These are phyloP conservation scores for Rhododendron williamsianum DNA, from an alignment of 148 eudicot species.

Conservation along the genomic window DNA sequence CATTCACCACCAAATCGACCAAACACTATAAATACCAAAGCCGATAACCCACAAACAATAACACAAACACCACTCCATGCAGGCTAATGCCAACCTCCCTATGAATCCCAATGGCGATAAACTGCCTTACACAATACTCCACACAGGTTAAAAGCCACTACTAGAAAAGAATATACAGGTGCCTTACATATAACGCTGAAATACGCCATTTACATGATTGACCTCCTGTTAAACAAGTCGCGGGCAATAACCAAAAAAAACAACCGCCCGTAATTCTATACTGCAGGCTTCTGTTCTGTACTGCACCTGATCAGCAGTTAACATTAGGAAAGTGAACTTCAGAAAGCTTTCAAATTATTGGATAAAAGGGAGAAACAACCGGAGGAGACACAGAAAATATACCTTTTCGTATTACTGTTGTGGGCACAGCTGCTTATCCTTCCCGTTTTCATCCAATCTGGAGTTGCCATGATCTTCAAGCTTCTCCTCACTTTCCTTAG, in stretches of 20 bases:
- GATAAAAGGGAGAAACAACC: background rate
- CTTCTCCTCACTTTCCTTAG: slow-evolving; percentile 16
- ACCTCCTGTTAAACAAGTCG: background rate
- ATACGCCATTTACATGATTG: background rate
- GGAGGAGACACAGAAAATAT: background rate
- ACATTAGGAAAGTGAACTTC: background rate
- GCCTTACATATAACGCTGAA: background rate
- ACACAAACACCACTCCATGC: background rate
- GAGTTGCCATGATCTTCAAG: slow-evolving; percentile 14
- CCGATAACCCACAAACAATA: background rate
- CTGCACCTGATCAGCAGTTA: background rate
- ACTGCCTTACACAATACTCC: slow-evolving; percentile 3
- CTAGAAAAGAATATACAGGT: background rate
- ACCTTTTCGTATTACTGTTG: background rate
- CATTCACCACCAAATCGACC: background rate
- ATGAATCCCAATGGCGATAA: background rate
- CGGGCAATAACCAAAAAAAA: background rate
- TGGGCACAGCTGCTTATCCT: slow-evolving; percentile 2
- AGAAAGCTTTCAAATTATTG: background rate
- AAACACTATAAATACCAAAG: background rate
- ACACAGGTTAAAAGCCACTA: slow-evolving; percentile 5
- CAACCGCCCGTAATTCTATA: background rate
- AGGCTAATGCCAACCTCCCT: background rate
- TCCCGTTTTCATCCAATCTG: slow-evolving; percentile 9
- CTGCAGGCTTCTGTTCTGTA: background rate